Conservation (phyloP, 768 basidiomycete genomes). For the Naganishia friedmannii region DNA sequence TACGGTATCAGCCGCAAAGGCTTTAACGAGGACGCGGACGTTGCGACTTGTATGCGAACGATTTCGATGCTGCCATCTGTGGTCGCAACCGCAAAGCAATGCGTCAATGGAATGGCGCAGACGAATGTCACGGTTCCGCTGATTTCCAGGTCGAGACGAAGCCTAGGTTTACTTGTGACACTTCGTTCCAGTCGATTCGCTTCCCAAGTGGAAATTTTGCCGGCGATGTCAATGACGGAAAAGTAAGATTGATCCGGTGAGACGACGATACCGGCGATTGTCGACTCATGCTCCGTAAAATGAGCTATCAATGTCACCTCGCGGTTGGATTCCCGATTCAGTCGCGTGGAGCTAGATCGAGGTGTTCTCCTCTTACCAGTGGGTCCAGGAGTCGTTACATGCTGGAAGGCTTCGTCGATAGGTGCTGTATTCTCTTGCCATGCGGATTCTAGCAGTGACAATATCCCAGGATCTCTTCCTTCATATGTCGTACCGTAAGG, state of each 20-base stretch:
- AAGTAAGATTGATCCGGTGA: constrained; percentile 92
- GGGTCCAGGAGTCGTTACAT: constrained; percentile 11
- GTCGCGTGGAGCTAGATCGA: constrained; percentile 39
- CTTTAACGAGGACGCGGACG: background rate
- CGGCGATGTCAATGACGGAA: constrained; percentile 55
- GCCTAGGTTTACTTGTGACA: constrained; percentile 71
- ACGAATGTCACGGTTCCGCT: constrained; percentile 41
- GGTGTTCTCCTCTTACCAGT: constrained; percentile 24
- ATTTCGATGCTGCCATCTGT: constrained; percentile 34
- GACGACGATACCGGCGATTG: constrained; percentile 74
- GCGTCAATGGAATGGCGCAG: constrained; percentile 27
- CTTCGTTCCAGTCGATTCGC: constrained; percentile 86
- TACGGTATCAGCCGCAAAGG: background rate
- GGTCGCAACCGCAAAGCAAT: constrained; percentile 32
- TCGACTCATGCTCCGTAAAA: constrained; percentile 74
- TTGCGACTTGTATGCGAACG: constrained; percentile 35
- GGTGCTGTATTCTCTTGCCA: constrained; percentile 8
- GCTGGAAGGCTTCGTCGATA: constrained; percentile 7
- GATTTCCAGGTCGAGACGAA: constrained; percentile 63
- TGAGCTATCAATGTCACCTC: constrained; percentile 68
- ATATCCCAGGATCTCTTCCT: constrained; percentile 84
- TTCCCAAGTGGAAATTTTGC: constrained; percentile 56
- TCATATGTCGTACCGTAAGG: constrained; percentile 58
- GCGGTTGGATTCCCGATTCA: background rate
- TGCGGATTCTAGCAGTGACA: constrained; percentile 71